phyloP scores from a whole-genome alignment of 768 basidiomycete genomes.

The Chalciporus sphaerocephalus region DNA sequence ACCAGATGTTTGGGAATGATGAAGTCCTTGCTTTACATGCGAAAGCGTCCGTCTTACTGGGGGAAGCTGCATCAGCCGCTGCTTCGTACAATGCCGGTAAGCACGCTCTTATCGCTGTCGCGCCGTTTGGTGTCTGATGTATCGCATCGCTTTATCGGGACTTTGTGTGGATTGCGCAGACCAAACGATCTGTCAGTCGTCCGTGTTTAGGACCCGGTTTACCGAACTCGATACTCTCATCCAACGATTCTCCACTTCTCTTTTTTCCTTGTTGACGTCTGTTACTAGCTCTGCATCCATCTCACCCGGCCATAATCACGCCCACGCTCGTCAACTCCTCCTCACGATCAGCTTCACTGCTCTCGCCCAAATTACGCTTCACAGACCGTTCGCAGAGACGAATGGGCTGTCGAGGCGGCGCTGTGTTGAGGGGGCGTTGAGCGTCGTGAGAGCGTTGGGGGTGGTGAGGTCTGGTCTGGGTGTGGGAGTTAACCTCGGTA shows the following conservation, averaged over 20 bases:
- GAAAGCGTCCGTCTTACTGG: conserved; percentile 33
- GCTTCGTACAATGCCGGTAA: conserved; percentile 29
- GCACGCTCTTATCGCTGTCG: not conserved
- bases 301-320: not conserved
- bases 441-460: conserved; percentile 14
- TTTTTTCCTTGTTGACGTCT: not conserved
- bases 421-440: conserved; percentile 16
- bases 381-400: conserved; percentile 16
- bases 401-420: conserved; percentile 12
- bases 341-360: conserved; percentile 20
- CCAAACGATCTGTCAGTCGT: conserved; percentile 38
- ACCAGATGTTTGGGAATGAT: conserved; percentile 8
- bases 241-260: conserved; percentile 33
- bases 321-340: conserved; percentile 3
- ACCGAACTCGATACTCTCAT: conserved; percentile 45
- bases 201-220: conserved; percentile 42
- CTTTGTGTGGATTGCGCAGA: conserved; percentile 27
- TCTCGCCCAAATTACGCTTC: conserved; percentile 24
- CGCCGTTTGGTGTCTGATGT: not conserved
- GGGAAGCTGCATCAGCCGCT: conserved; percentile 29
- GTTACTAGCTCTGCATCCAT: not conserved
- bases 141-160: too few species aligned
- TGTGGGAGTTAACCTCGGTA: not conserved
- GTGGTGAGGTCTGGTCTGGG: conserved; percentile 4
- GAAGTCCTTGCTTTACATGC: conserved; percentile 17